These are phyloP conservation scores for Cornus controversa DNA, from an alignment of 148 eudicot genomes.

Conservation along the genomic window DNA sequence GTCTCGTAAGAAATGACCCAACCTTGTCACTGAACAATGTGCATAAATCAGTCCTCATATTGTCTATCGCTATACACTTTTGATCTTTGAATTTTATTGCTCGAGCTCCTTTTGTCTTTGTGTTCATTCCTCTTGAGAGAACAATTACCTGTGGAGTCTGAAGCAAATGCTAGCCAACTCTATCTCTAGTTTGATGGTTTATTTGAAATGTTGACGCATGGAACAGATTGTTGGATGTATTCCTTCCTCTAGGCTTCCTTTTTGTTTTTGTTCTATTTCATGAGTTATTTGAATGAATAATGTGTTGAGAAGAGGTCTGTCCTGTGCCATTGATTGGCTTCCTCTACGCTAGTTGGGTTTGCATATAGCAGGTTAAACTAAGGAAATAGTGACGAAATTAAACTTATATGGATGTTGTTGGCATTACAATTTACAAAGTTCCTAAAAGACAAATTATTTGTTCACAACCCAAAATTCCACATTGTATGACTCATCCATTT, in stretches of 20 bases:
- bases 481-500: no score
- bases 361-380: no score
- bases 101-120: not conserved
- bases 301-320: not conserved
- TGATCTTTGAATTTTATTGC: not conserved
- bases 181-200: not conserved
- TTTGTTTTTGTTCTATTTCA: no score
- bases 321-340: no score
- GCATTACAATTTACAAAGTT: no score
- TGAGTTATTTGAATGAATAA: not conserved
- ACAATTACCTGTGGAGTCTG: no score
- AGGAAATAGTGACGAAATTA: no score
- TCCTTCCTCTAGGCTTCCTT: no score
- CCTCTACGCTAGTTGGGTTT: no score
- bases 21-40: not conserved
- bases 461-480: no score
- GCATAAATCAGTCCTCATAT: not conserved
- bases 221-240: not conserved
- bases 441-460: no score
- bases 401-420: no score
- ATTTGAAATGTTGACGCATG: not conserved
- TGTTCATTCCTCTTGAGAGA: not conserved
- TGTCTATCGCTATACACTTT: not conserved
- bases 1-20: conserved; percentile 27
- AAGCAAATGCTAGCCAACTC: not conserved